Conservation (phyloP, 73 alveolate genomes). For the Effrenium voratum region DNA sequence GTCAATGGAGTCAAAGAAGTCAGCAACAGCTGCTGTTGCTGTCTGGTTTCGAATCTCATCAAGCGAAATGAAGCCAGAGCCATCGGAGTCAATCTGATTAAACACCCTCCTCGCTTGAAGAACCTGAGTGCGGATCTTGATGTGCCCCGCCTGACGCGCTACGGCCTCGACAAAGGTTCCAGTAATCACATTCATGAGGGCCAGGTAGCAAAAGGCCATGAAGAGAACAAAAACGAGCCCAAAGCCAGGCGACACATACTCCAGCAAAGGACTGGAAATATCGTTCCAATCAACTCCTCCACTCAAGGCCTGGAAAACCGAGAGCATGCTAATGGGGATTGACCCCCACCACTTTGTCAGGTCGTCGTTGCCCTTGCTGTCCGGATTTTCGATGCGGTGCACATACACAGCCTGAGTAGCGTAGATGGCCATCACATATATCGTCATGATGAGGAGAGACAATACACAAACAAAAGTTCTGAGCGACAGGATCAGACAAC, state of each 20-base stretch:
- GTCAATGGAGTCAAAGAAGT: background rate
- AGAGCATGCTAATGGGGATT: background rate
- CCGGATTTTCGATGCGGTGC: background rate
- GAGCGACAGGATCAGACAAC: background rate
- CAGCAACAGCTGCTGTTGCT: background rate
- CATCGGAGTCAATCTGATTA: background rate
- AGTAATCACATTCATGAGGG: background rate
- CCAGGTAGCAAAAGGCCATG: conserved; percentile 23
- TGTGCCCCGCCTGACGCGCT: background rate
- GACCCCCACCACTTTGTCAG: background rate
- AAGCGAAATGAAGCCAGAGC: background rate
- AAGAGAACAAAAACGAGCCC: background rate
- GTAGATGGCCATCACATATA: conserved; percentile 11
- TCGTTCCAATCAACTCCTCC: conserved; percentile 39
- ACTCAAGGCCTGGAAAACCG: conserved; percentile 6
- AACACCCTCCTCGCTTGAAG: background rate
- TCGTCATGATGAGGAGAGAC: background rate
- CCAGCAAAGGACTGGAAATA: background rate
- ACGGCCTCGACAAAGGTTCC: background rate
- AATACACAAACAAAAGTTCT: background rate
- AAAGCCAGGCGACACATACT: background rate
- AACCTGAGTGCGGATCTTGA: conserved; percentile 5
- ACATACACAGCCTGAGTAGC: background rate
- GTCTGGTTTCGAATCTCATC: conserved; percentile 13
- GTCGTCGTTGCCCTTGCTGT: conserved; percentile 16